Conservation (phyloP, 2,329 filamentous ascomycete species). For the Cordyceps cateniannulata region DNA sequence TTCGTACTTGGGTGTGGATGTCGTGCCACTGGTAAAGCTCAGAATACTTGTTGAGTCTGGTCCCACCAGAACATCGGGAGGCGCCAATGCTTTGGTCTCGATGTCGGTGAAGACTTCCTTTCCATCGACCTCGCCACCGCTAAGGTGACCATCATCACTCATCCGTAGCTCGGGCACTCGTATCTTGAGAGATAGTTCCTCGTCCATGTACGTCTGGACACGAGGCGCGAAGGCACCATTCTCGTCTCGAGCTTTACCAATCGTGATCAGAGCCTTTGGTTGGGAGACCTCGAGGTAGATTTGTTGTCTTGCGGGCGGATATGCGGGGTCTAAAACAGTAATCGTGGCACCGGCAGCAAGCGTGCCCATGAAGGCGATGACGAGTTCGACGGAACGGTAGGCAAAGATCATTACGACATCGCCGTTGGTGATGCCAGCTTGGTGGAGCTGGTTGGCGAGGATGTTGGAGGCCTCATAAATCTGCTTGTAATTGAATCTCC, state of each 20-base stretch:
- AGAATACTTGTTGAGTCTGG: too few relatives aligned
- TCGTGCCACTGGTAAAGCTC: too few relatives aligned
- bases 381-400: slow-evolving; percentile 65
- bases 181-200: slow-evolving; percentile 65
- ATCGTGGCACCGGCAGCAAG: slow-evolving; percentile 54
- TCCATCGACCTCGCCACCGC: slow-evolving; percentile 55
- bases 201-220: slow-evolving; percentile 59
- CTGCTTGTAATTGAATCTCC: slow-evolving; percentile 71
- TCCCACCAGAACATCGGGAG: too few relatives aligned
- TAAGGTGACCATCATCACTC: slow-evolving; percentile 61
- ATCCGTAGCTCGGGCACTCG: slow-evolving; percentile 69
- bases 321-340: slow-evolving; percentile 63
- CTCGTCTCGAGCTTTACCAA: slow-evolving; percentile 65
- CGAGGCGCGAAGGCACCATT: slow-evolving; percentile 36
- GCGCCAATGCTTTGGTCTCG: too few relatives aligned
- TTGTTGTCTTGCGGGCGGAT: slow-evolving; percentile 25
- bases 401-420: slow-evolving; percentile 94
- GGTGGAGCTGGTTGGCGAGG: slow-evolving; percentile 70
- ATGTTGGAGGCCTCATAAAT: slow-evolving; percentile 81
- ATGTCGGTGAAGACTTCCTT: too few relatives aligned
- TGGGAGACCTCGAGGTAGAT: slow-evolving; percentile 74
- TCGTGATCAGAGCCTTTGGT: slow-evolving; percentile 60
- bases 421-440: slow-evolving; percentile 65
- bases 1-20: too few relatives aligned
- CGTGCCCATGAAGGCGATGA: slow-evolving; percentile 70